A percentile compares a stretch with the other conserved stretches of the same genome.
These are phyloP conservation scores for Jaltomata sinuosa DNA, from an alignment of 257 asterid genomes.

Conservation along the genomic window DNA sequence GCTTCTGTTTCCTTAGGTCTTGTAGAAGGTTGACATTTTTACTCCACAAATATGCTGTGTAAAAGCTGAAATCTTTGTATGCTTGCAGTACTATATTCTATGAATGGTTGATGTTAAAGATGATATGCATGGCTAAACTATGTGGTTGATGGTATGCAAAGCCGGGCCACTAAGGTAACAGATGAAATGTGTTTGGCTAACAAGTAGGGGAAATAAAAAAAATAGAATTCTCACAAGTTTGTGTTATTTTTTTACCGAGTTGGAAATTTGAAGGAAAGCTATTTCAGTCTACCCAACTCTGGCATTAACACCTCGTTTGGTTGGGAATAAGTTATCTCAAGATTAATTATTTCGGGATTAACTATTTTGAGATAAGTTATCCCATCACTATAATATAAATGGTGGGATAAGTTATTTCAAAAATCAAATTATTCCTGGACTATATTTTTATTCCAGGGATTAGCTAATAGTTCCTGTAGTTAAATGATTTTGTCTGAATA, in stretches of 20 bases:
- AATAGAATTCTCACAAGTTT: neutral
- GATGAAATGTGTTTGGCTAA: neutral
- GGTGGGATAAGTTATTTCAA: too few species aligned
- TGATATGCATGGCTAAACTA: neutral
- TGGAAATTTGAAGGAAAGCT: neutral
- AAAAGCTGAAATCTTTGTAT: neutral
- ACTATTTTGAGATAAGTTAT: too few species aligned
- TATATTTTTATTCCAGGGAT: too few species aligned
- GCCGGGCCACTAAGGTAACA: neutral
- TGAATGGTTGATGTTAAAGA: too few species aligned
- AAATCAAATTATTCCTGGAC: too few species aligned
- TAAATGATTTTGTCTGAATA: too few species aligned
- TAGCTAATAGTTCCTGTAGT: too few species aligned
- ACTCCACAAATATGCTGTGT: neutral
- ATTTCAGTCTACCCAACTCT: too few species aligned
- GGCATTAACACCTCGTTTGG: too few species aligned
- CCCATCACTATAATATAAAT: too few species aligned
- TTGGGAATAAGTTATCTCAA: too few species aligned
- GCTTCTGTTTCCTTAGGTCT: neutral
- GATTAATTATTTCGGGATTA: too few species aligned
- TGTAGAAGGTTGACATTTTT: neutral
- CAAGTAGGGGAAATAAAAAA: neutral
- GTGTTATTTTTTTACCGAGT: neutral
- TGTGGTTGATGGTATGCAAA: neutral
- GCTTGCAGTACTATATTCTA: neutral